phyloP scores from a whole-genome alignment of 2,329 filamentous ascomycete species.

The Lojkania enalia region DNA sequence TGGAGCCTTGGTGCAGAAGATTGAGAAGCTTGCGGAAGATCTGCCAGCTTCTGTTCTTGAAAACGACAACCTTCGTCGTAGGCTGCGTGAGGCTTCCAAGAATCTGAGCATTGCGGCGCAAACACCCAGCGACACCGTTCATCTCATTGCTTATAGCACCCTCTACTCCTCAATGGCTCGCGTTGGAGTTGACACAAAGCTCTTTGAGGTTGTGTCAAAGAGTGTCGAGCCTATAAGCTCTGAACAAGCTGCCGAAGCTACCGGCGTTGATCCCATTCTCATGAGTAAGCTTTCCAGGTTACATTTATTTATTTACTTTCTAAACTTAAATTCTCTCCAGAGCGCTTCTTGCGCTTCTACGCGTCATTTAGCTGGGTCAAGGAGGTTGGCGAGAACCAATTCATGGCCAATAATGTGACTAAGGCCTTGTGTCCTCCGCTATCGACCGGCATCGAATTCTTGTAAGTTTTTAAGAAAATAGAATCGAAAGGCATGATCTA shows the following conservation, averaged over 20 bases:
- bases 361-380: slow-evolving; percentile 1
- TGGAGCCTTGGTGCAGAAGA: neutral
- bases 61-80: neutral
- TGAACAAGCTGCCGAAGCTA: neutral
- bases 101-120: neutral
- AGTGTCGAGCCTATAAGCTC: neutral
- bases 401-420: slow-evolving; percentile 1
- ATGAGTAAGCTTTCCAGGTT: neutral
- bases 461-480: neutral
- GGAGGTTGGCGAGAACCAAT: neutral
- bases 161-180: neutral
- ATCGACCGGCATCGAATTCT: neutral
- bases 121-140: neutral
- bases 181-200: neutral
- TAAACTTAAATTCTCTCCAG: neutral
- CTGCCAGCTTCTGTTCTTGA: neutral
- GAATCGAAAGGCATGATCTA: too few species aligned
- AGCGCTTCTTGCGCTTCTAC: slow-evolving; percentile 1
- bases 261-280: neutral
- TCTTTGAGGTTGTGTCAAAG: neutral
- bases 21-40: neutral
- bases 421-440: neutral
- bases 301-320: neutral
- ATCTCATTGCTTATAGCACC: neutral
- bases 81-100: neutral